Conservation (phyloP, 306 rosid species). For the Senna tora region DNA sequence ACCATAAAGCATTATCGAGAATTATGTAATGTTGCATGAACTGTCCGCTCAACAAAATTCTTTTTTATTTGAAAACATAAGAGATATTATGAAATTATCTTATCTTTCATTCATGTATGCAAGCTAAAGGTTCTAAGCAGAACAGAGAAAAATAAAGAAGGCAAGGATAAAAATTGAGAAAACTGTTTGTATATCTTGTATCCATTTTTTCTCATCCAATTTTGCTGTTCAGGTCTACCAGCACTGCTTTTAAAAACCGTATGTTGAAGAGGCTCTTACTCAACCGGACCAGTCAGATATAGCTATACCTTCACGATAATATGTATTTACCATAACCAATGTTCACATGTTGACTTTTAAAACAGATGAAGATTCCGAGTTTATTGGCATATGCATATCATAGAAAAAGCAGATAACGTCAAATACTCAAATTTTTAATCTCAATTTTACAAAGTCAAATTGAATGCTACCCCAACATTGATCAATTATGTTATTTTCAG, state of each 20-base stretch:
- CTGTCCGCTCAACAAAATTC: background rate
- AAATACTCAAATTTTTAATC: conserved; percentile 6
- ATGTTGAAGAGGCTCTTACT: conserved; percentile 15
- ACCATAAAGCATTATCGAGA: conserved; percentile 17
- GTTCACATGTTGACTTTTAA: background rate
- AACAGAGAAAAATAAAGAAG: conserved; percentile 12
- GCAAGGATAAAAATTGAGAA: background rate
- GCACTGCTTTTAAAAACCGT: background rate
- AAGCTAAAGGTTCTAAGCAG: background rate
- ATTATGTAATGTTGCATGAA: conserved; percentile 4
- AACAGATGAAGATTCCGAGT: conserved; percentile 10
- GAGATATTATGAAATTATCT: conserved; percentile 1
- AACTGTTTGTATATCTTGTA: conserved; percentile 8
- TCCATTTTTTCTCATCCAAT: conserved; percentile 15
- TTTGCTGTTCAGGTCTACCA: conserved; percentile 7
- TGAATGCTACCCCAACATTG: background rate
- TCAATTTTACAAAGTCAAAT: background rate
- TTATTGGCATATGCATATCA: conserved; percentile 32
- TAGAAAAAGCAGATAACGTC: background rate
- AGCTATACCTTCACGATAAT: conserved; percentile 28
- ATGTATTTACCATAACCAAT: background rate
- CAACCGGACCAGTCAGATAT: conserved; percentile 2
- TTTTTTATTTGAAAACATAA: conserved; percentile 11
- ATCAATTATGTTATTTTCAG: background rate
- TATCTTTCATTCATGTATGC: conserved; percentile 5